These are phyloP conservation scores for Tetraselmis striata DNA, from an alignment of 139 green algal species.

Conservation along the genomic window DNA sequence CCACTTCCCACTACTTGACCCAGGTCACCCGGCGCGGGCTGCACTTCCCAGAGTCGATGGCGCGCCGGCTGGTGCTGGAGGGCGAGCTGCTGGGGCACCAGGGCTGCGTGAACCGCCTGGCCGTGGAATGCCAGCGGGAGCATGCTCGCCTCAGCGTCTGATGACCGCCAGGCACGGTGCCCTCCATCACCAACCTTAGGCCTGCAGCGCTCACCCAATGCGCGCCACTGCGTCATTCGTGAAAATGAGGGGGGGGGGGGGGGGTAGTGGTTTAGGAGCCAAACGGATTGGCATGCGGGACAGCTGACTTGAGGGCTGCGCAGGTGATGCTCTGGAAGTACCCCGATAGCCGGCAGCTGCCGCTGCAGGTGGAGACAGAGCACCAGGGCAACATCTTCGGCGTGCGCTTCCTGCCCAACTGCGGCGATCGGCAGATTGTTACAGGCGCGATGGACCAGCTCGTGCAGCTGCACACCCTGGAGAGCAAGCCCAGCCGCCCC, in stretches of 20 bases:
- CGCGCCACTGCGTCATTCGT: too few species aligned
- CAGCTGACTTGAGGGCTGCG: background rate
- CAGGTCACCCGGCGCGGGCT: slow-evolving; percentile 34
- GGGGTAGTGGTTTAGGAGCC: too few species aligned
- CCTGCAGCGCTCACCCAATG: too few species aligned
- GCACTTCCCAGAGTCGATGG: slow-evolving; percentile 22
- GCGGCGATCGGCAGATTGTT: slow-evolving; percentile 39
- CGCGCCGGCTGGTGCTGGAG: slow-evolving; percentile 34
- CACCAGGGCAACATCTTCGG: slow-evolving; percentile 85
- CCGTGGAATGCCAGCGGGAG: slow-evolving; percentile 63
- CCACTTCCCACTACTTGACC: slow-evolving; percentile 30
- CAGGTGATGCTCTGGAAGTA: slow-evolving; percentile 65
- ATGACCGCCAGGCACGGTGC: slow-evolving; percentile 49
- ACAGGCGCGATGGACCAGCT: slow-evolving; percentile 67
- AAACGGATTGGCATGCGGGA: background rate
- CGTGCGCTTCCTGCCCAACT: slow-evolving; percentile 66
- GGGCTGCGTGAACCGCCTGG: slow-evolving; percentile 75
- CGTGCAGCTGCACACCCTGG: slow-evolving; percentile 65
- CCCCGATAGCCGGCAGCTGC: slow-evolving; percentile 33
- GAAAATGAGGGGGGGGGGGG: too few species aligned
- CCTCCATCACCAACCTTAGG: background rate
- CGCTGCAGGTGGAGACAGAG: slow-evolving; percentile 53
- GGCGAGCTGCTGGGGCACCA: slow-evolving; percentile 46
- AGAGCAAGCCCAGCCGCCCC: slow-evolving; percentile 8
- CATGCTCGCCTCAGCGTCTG: slow-evolving; percentile 62